A percentile compares a stretch with the other conserved stretches of the same genome.
Evolutionary conservation across 306 rosid genomes (phyloP).

Genomic region (Psophocarpus tetragonolobus): DNA sequence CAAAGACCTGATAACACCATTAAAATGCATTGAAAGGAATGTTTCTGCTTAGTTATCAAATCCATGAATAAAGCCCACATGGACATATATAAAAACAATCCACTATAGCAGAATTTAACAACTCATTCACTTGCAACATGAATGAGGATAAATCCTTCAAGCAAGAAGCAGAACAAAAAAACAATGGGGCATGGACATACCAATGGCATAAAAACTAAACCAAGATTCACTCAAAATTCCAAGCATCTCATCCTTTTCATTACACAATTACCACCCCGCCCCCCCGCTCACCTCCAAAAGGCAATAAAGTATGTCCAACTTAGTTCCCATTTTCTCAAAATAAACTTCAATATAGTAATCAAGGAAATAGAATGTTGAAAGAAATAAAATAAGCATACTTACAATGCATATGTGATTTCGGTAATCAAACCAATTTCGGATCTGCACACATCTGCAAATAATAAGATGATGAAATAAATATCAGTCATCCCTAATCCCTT

Average conservation of each 20-base stretch:
- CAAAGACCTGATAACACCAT: conserved; percentile 98
- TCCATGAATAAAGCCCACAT: conserved; percentile 57
- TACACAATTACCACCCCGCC: not conserved
- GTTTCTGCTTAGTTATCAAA: conserved; percentile 65
- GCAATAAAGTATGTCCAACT: conserved; percentile 7
- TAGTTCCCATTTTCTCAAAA: conserved; percentile 5
- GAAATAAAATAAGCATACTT: conserved; percentile 47
- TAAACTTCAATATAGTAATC: conserved; percentile 3
- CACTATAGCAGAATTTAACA: conserved; percentile 34
- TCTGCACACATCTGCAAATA: conserved; percentile 85
- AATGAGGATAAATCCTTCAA: conserved; percentile 13
- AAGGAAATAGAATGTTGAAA: not conserved
- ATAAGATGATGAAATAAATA: conserved; percentile 29
- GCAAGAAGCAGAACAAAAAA: conserved; percentile 13
- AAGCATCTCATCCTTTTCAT: conserved; percentile 25
- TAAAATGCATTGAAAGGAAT: conserved; percentile 75
- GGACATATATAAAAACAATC: conserved; percentile 35
- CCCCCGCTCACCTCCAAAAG: not conserved
- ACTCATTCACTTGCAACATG: conserved; percentile 26
- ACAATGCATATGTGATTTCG: conserved; percentile 96
- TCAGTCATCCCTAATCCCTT: conserved; percentile 21
- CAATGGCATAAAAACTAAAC: not conserved
- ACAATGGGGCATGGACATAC: conserved; percentile 13
- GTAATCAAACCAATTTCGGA: conserved; percentile 87
- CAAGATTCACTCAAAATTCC: not conserved